phyloP scores from a whole-genome alignment of 768 basidiomycete species.

The Lactarius evosmus region DNA sequence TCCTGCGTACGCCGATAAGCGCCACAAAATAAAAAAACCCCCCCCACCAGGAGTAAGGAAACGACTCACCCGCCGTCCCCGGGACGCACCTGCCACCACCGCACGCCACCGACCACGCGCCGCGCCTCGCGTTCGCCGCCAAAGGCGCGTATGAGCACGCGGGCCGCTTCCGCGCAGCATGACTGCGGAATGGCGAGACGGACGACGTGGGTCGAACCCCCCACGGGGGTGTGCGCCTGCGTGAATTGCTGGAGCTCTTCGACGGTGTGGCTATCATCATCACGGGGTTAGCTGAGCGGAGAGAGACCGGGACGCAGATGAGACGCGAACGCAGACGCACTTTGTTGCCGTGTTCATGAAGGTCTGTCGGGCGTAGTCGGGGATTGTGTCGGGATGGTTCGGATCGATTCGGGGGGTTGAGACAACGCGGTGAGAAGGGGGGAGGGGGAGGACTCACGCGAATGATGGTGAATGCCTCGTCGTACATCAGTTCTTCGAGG shows the following conservation, averaged over 20 bases:
- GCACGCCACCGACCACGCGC: slow-evolving; percentile 77
- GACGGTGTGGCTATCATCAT: not conserved
- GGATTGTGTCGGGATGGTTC: no score
- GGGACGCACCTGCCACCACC: slow-evolving; percentile 94
- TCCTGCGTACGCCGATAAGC: slow-evolving; percentile 44
- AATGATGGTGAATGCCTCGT: not conserved
- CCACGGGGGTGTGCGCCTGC: slow-evolving; percentile 75
- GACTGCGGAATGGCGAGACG: slow-evolving; percentile 68
- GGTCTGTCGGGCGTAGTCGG: not conserved
- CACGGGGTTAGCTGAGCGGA: not conserved
- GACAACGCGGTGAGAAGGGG: not conserved
- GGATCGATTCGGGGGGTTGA: not conserved
- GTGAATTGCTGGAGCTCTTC: slow-evolving; percentile 81
- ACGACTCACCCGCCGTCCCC: slow-evolving; percentile 66
- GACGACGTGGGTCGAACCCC: slow-evolving; percentile 79
- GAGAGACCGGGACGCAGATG: not conserved
- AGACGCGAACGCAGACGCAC: not conserved
- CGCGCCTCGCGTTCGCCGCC: slow-evolving; percentile 75
- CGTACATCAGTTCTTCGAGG: not conserved
- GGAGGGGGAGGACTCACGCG: not conserved
- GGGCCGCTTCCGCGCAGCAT: slow-evolving; percentile 71
- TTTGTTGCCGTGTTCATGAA: not conserved
- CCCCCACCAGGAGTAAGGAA: not conserved
- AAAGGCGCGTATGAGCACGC: slow-evolving; percentile 65
- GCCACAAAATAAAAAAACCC: not conserved